Percentiles rank a stretch among this genome's conserved stretches.
phyloP scores from a whole-genome alignment of 805 yeast species.

The Saturnispora diversa region DNA sequence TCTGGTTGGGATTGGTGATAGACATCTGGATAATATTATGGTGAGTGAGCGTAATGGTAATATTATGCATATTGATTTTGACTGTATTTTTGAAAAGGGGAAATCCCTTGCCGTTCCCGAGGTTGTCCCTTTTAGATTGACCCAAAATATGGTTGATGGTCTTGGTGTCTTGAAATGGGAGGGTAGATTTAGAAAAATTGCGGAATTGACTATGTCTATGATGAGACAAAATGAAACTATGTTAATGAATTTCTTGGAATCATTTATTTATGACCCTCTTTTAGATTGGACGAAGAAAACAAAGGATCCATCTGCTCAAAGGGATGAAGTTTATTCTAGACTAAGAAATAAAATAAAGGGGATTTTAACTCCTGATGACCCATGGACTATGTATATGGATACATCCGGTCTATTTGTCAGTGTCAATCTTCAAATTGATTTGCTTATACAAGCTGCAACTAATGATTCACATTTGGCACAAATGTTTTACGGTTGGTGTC shows the following conservation, averaged over 20 bases:
- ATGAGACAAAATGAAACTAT: constrained; percentile 75
- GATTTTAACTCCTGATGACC: constrained; percentile 57
- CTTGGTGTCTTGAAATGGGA: constrained; percentile 80
- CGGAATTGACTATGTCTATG: constrained; percentile 73
- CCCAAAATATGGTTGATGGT: constrained; percentile 84
- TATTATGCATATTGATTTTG: constrained; percentile 90
- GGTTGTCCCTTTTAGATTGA: constrained; percentile 86
- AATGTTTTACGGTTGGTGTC: constrained; percentile 95
- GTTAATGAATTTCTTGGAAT: constrained; percentile 83
- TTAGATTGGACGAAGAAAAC: constrained; percentile 54
- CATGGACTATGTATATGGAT: constrained; percentile 30
- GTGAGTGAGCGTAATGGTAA: constrained; percentile 67
- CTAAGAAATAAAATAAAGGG: constrained; percentile 81
- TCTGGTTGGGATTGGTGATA: constrained; percentile 87
- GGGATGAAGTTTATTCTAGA: constrained; percentile 53
- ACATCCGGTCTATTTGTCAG: constrained; percentile 69
- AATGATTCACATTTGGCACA: constrained; percentile 60
- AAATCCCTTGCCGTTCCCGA: constrained; percentile 73
- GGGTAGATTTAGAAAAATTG: constrained; percentile 77
- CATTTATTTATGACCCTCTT: constrained; percentile 87
- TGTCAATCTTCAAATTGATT: constrained; percentile 88
- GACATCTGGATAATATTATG: constrained; percentile 90
- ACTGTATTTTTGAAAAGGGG: constrained; percentile 88
- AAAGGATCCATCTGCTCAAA: constrained; percentile 23
- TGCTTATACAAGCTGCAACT: constrained; percentile 74